A percentile compares a stretch with the other conserved stretches of the same genome.
These are phyloP conservation scores for Teratosphaeria epicoccoides DNA, from an alignment of 2,329 filamentous ascomycete species.

Conservation along the genomic window DNA sequence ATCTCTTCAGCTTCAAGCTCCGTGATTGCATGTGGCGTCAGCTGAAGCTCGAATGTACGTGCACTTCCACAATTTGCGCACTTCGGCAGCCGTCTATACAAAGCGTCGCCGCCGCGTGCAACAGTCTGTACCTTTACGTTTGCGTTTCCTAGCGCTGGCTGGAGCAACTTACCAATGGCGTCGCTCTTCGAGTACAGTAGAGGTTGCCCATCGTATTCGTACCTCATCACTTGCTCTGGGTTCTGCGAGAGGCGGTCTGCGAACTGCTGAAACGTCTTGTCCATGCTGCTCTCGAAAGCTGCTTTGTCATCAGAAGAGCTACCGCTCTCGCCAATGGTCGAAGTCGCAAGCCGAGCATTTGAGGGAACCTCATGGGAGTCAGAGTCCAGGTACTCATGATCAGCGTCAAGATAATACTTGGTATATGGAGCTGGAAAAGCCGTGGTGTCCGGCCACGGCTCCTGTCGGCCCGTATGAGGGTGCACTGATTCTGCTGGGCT, in stretches of 20 bases:
- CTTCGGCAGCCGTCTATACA: slow-evolving; percentile 50
- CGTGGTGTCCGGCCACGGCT: slow-evolving; percentile 65
- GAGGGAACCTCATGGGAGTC: slow-evolving; percentile 32
- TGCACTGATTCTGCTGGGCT: slow-evolving; percentile 19
- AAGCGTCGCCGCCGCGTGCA: slow-evolving; percentile 16
- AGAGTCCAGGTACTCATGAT: slow-evolving; percentile 74
- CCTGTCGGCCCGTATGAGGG: slow-evolving; percentile 26
- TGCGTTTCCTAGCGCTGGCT: slow-evolving; percentile 19
- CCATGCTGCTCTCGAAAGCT: slow-evolving; percentile 38
- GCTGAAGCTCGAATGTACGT: slow-evolving; percentile 81
- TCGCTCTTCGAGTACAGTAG: slow-evolving; percentile 75
- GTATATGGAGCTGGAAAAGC: slow-evolving; percentile 63
- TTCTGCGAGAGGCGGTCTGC: slow-evolving; percentile 42
- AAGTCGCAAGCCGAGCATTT: slow-evolving; percentile 17
- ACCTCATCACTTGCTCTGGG: slow-evolving; percentile 41
- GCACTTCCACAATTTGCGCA: slow-evolving; percentile 66
- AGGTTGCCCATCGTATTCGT: slow-evolving; percentile 39
- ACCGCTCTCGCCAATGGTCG: slow-evolving; percentile 13
- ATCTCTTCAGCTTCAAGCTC: slow-evolving; percentile 69
- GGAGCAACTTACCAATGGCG: slow-evolving; percentile 56
- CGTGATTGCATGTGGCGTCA: slow-evolving; percentile 81
- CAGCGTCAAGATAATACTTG: slow-evolving; percentile 70
- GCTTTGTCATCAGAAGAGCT: slow-evolving; percentile 34
- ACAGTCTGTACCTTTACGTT: slow-evolving; percentile 14
- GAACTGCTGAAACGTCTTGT: slow-evolving; percentile 42